Percentiles rank a stretch among this genome's conserved stretches.
These are phyloP conservation scores for Schizochytrium sp. DNA, from an alignment of 108 stramenopile species.

Conservation along the genomic window DNA sequence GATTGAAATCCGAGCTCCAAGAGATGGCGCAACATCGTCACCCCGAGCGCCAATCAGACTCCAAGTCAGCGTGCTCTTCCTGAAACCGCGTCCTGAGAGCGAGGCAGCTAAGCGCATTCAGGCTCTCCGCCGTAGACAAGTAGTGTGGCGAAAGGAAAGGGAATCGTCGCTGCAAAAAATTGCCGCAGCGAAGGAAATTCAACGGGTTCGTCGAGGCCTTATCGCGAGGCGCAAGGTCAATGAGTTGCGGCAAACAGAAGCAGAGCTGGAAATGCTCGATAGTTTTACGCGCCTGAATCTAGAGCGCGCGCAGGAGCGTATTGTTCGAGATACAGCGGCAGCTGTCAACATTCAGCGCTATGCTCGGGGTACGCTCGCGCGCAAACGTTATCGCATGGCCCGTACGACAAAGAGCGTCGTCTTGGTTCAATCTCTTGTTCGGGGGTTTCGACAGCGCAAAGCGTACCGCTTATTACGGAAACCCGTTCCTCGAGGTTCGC, in stretches of 20 bases:
- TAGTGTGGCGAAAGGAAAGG: background rate
- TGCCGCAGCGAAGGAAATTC: background rate
- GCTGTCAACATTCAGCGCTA: background rate
- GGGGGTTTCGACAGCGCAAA: background rate
- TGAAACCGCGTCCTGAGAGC: background rate
- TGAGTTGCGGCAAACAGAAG: background rate
- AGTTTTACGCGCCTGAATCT: background rate
- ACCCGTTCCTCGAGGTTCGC: background rate
- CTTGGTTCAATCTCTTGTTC: background rate
- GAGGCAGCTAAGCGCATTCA: slow-evolving; percentile 1
- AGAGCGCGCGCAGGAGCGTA: background rate
- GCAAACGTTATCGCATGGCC: background rate
- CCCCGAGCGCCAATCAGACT: background rate
- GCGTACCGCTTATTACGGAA: background rate
- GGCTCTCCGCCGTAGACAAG: background rate
- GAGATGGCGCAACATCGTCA: background rate
- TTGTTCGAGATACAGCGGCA: background rate
- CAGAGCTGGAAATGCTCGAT: background rate
- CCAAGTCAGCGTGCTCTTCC: background rate
- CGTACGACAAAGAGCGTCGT: background rate
- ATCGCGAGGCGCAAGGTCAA: background rate
- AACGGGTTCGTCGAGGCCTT: background rate
- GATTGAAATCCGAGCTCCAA: background rate
- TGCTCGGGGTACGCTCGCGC: background rate
- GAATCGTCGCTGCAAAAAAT: background rate